Conservation (phyloP, 768 basidiomycete species). For the Leccinum sublutescens region DNA sequence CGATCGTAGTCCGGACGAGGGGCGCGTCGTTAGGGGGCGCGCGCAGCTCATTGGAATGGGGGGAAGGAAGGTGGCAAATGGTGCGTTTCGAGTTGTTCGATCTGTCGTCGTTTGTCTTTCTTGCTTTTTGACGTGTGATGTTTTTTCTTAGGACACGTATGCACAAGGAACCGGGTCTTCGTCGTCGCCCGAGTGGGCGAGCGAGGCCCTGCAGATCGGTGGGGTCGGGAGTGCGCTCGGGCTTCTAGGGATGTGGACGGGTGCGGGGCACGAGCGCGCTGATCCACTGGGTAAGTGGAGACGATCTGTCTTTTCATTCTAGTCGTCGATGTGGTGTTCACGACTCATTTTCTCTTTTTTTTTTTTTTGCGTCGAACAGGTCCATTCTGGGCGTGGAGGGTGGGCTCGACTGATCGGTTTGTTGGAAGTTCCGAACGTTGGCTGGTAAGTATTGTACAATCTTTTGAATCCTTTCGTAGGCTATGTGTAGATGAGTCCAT, state of each 20-base stretch:
- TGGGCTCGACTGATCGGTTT: no score
- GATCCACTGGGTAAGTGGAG: constrained; percentile 42
- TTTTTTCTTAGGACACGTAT: constrained; percentile 14
- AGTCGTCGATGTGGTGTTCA: background rate
- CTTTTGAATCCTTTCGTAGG: no score
- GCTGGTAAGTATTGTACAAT: no score
- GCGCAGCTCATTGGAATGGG: constrained; percentile 42
- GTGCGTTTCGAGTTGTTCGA: constrained; percentile 28
- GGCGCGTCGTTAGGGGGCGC: constrained; percentile 39
- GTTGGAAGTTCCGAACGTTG: no score
- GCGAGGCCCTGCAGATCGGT: constrained; percentile 58
- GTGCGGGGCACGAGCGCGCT: constrained; percentile 42
- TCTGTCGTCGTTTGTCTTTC: background rate
- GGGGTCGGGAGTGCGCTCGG: constrained; percentile 52
- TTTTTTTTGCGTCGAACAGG: no score
- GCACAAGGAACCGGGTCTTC: constrained; percentile 29
- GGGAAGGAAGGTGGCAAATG: constrained; percentile 46
- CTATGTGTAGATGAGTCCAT: no score
- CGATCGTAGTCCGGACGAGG: constrained; percentile 30
- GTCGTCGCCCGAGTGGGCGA: constrained; percentile 45
- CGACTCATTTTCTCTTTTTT: no score
- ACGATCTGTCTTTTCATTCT: no score
- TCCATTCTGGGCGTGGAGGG: no score
- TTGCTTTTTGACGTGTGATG: constrained; percentile 3
- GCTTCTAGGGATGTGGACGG: constrained; percentile 56